Conservation (phyloP, 2,329 filamentous ascomycete genomes). For the Penicillium sp. region DNA sequence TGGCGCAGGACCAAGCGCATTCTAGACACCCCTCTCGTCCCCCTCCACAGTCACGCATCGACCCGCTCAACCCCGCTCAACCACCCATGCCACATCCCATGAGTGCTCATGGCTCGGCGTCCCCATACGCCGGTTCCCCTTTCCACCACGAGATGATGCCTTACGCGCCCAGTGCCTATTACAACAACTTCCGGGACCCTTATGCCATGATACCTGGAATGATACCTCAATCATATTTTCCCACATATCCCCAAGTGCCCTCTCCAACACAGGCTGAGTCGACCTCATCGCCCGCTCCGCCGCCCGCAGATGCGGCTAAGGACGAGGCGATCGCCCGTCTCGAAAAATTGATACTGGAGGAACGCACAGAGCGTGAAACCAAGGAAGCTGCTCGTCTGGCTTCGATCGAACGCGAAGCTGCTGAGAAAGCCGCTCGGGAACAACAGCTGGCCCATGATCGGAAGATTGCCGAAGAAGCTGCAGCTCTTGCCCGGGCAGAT, state of each 20-base stretch:
- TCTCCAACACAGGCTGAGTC: conserved; percentile 33
- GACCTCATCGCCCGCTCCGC: conserved; percentile 24
- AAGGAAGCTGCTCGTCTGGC: conserved; percentile 42
- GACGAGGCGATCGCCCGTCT: conserved; percentile 60
- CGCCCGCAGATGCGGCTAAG: conserved; percentile 47
- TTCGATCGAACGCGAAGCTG: conserved; percentile 54
- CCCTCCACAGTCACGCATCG: conserved; percentile 26
- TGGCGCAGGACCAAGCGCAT: conserved; percentile 30
- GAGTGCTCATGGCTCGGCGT: conserved; percentile 18
- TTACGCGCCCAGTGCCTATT: conserved; percentile 35
- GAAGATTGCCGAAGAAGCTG: conserved; percentile 44
- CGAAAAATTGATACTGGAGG: conserved; percentile 55
- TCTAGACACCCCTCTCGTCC: conserved; percentile 28
- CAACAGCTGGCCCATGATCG: conserved; percentile 43
- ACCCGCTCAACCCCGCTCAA: conserved; percentile 33
- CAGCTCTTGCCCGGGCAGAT: conserved; percentile 50
- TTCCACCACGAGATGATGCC: conserved; percentile 40
- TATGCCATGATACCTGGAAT: conserved; percentile 37
- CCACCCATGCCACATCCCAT: conserved; percentile 32
- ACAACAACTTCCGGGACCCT: conserved; percentile 34
- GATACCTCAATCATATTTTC: conserved; percentile 38
- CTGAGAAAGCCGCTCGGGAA: conserved; percentile 30
- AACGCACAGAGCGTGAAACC: conserved; percentile 42
- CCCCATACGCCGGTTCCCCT: conserved; percentile 32
- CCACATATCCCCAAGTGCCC: conserved; percentile 35